Conservation (phyloP, 2,329 filamentous ascomycete species). For the Arthrinium puccinioides region DNA sequence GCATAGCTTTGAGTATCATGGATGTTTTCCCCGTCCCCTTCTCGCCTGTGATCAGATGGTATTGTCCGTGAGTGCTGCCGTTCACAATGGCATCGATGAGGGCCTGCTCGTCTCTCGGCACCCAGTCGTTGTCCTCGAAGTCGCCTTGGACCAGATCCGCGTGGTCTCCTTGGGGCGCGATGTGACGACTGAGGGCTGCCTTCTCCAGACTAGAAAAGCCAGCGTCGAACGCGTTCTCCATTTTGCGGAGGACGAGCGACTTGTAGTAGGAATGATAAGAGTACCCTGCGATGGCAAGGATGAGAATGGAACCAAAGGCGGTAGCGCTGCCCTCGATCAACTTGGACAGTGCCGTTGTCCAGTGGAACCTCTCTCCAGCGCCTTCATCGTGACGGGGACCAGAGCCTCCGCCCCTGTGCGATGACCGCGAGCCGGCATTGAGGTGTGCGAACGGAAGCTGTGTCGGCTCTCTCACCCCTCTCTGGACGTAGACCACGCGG, state of each 20-base stretch:
- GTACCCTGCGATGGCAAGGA: constrained; percentile 67
- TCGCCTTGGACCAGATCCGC: constrained; percentile 23
- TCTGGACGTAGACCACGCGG: no score
- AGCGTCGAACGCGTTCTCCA: constrained; percentile 83
- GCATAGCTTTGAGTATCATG: constrained; percentile 76
- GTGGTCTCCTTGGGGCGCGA: constrained; percentile 12
- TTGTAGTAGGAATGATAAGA: constrained; percentile 84
- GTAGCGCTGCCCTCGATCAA: constrained; percentile 71
- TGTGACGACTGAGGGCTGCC: constrained; percentile 57
- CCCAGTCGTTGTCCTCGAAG: constrained; percentile 60
- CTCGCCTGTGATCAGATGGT: constrained; percentile 86
- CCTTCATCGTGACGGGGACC: no score
- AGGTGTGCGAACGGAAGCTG: no score
- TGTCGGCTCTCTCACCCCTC: no score
- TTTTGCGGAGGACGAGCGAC: constrained; percentile 81
- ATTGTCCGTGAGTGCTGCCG: constrained; percentile 69
- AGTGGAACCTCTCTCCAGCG: no score
- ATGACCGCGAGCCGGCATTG: no score
- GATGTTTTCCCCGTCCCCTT: constrained; percentile 96
- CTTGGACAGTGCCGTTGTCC: constrained; percentile 34
- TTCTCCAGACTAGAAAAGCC: constrained; percentile 85
- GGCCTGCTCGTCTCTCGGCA: constrained; percentile 73
- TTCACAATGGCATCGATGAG: constrained; percentile 77
- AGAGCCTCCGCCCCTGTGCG: no score
- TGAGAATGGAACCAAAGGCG: constrained; percentile 65